Evolutionary conservation across 345 rosid species (phyloP), one percentile per base, ranked within the genome.

Genomic region (Hypericum androsaemum): DNA sequence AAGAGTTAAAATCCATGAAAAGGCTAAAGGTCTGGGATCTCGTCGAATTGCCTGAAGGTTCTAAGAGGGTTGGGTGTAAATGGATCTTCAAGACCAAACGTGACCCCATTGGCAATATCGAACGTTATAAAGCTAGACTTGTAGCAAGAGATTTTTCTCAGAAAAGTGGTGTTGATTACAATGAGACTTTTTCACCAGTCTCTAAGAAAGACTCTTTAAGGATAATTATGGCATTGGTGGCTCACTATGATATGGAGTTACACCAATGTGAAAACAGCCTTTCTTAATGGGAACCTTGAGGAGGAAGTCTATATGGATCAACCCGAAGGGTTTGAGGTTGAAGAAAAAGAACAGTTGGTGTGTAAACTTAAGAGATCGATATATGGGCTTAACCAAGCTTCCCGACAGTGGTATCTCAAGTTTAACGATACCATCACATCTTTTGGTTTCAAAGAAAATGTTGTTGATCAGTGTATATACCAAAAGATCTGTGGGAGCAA

Each of bases 141-240:
- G 52, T 48, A 14, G 52, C 52, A 7, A 48, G 28, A 48, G 2
- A 28, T 48, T 48, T 6, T 36, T 5, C 52, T 48, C 52, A 48
- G 28, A 48, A 48, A 36, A 12, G 2, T 6, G 52, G 3, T 12
- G 6, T 48, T 16, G 52, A 48, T 12, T 48, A 48, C 52, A 48
- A 48, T 14, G 52, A 48, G 52, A 48, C 32, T 12, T 48, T 48
- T 36, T 48, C 36, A 14, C 52, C 36, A 0, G 52, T 48, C 7
- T 48, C 36, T 12, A 48, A 12, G 12, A 48, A 48, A 36, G 52
- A 48, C 52, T 48, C n/a, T n/a, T 15, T 48, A 12, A 48, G 36
- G 52, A 48, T 48, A 7, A 12, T 48, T 14, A 43, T 43, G n/a
- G 47, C 47, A 10, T 12, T 43, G 47, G 7, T 43, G 47, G 7